These are phyloP conservation scores for Pulicaria dysenterica DNA, from an alignment of 129 eudicot genomes.

Conservation along the genomic window DNA sequence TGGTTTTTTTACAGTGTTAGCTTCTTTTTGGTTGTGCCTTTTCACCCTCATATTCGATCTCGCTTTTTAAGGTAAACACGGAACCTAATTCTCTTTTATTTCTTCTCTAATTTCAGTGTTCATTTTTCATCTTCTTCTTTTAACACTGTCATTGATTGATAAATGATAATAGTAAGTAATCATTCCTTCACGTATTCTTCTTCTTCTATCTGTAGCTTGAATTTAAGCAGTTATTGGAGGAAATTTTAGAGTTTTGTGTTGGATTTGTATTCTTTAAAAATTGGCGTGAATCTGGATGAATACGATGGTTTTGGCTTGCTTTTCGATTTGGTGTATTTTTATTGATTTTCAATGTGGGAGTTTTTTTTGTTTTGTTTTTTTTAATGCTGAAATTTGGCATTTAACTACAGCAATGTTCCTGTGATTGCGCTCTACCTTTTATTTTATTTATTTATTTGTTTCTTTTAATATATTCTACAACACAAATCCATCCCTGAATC, in stretches of 20 bases:
- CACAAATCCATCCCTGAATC: constrained; percentile 22
- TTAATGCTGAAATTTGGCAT: constrained; percentile 29
- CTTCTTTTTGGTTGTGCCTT: constrained; percentile 25
- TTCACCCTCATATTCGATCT: constrained; percentile 47
- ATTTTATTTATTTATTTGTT: constrained; percentile 16
- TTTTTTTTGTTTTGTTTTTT: constrained; percentile 2
- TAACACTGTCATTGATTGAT: neutral
- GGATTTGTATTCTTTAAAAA: constrained; percentile 5
- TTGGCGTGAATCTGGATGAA: constrained; percentile 25
- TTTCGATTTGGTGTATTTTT: constrained; percentile 47
- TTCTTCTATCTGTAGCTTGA: constrained; percentile 8
- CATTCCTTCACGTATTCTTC: neutral
- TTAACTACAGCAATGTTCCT: constrained; percentile 33
- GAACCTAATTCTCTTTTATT: constrained; percentile 45
- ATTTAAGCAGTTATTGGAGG: constrained; percentile 25
- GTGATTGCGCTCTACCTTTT: constrained; percentile 27
- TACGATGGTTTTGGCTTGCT: constrained; percentile 29
- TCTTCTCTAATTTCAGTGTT: constrained; percentile 29
- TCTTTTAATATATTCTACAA: constrained; percentile 21
- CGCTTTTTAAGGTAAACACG: constrained; percentile 46
- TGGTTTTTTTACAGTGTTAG: constrained; percentile 17
- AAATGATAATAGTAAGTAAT: neutral
- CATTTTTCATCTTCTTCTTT: neutral
- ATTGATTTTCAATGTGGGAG: constrained; percentile 18
- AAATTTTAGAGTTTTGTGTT: constrained; percentile 7